These are phyloP conservation scores for Globisporangium middletonii DNA, from an alignment of 352 stramenopile genomes.

Conservation along the genomic window DNA sequence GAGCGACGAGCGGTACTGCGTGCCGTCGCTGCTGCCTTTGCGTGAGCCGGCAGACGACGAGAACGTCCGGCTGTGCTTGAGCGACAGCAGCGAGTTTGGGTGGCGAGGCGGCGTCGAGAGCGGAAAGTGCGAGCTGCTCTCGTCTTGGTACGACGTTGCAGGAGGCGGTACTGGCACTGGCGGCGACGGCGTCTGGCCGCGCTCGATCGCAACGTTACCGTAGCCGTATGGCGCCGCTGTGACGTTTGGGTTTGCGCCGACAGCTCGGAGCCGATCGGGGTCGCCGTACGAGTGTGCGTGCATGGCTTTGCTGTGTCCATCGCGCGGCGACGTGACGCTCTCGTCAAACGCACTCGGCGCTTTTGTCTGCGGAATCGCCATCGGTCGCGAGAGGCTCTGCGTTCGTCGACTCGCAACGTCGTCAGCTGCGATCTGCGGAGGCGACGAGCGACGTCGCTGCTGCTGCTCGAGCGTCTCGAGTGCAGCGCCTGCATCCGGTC, in stretches of 20 bases:
- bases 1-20: slow-evolving; percentile 33
- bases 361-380: slow-evolving; percentile 70
- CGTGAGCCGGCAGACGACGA: slow-evolving; percentile 15
- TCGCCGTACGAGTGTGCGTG: slow-evolving; percentile 73
- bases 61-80: slow-evolving; percentile 31
- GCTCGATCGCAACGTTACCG: slow-evolving; percentile 65
- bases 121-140: slow-evolving; percentile 27
- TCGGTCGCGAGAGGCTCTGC: slow-evolving; percentile 63
- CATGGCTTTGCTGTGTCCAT: slow-evolving; percentile 22
- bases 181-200: slow-evolving; percentile 12
- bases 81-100: slow-evolving; percentile 47
- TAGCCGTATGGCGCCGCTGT: slow-evolving; percentile 68
- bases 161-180: background rate
- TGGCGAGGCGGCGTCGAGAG: slow-evolving; percentile 67
- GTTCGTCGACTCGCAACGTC: slow-evolving; percentile 14
- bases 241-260: slow-evolving; percentile 57
- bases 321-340: slow-evolving; percentile 12
- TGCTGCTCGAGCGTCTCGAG: too few species aligned
- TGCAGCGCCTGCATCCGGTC: too few species aligned
- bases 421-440: slow-evolving; percentile 11
- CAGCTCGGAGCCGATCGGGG: slow-evolving; percentile 33
- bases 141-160: slow-evolving; percentile 32
- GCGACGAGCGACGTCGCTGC: slow-evolving; percentile 14
- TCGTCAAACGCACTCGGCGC: slow-evolving; percentile 26
- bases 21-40: slow-evolving; percentile 19